phyloP scores from a whole-genome alignment of 2,329 filamentous ascomycete species.

The Beauveria scarabaeidicola region DNA sequence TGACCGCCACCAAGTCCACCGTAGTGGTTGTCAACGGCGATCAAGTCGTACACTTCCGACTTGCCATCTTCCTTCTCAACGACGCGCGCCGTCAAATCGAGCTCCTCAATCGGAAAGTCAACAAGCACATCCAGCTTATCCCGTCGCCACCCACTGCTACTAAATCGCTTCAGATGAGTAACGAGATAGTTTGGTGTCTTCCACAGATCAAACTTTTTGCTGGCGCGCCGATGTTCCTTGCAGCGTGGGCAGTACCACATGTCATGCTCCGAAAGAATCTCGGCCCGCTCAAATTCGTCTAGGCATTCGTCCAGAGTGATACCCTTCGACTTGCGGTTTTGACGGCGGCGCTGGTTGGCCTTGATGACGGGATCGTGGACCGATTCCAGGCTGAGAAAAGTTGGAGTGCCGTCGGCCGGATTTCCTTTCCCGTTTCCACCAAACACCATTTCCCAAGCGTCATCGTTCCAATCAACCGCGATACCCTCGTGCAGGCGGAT shows the following conservation, averaged over 20 bases:
- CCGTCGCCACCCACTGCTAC: slow-evolving; percentile 68
- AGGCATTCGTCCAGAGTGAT: slow-evolving; percentile 85
- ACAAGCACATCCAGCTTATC: slow-evolving; percentile 90
- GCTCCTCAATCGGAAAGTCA: slow-evolving; percentile 80
- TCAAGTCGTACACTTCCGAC: slow-evolving; percentile 79
- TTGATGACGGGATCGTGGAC: slow-evolving; percentile 57
- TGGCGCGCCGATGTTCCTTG: slow-evolving; percentile 85
- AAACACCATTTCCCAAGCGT: slow-evolving; percentile 66
- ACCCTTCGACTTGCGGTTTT: slow-evolving; percentile 48
- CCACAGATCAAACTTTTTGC: slow-evolving; percentile 97
- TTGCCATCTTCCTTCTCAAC: slow-evolving; percentile 74
- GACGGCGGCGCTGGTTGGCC: slow-evolving; percentile 54
- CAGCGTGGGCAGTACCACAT: slow-evolving; percentile 97
- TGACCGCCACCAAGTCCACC: slow-evolving; percentile 90
- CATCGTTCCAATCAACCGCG: slow-evolving; percentile 73
- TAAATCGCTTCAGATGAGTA: slow-evolving; percentile 93
- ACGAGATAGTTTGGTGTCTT: slow-evolving; percentile 92
- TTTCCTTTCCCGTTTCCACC: slow-evolving; percentile 26
- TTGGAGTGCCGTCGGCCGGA: slow-evolving; percentile 49
- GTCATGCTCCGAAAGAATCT: slow-evolving; percentile 89
- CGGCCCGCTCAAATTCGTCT: slow-evolving; percentile 88
- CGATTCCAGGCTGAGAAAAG: slow-evolving; percentile 44
- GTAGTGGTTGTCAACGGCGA: slow-evolving; percentile 93
- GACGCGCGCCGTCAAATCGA: slow-evolving; percentile 75
- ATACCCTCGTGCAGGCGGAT: slow-evolving; percentile 78